Evolutionary conservation across 441 rosid species (phyloP), one percentile per base, ranked within the genome.

Genomic region (Daphne laureola): DNA sequence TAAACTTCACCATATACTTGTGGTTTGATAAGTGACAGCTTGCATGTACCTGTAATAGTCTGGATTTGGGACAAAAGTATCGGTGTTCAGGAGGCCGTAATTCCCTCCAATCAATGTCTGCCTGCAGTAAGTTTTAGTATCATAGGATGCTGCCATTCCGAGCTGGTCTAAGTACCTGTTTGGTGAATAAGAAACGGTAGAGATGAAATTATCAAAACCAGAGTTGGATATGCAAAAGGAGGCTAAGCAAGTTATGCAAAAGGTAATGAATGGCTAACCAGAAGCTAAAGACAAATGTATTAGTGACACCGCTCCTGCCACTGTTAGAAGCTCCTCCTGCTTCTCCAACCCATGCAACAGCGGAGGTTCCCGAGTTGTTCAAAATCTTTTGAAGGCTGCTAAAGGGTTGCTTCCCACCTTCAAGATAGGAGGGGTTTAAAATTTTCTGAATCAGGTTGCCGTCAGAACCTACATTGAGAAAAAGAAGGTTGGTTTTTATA

Each of bases 281-380:
- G 86, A 93, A 90, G 55, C 96, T 82, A 59, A 69, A 81, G 13
- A 85, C 93, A 49, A 93, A 93, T 2, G 99, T 85, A 69, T 93
- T 85, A 12, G 89, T 73, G 56, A 93, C 95, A 52, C 55, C 84
- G 58, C 82, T 77, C 26, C 51, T 75, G 45, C 99, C 99, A 40
- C 97, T 93, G 77, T 90, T 93, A 74, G 85, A 90, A 49, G 96
- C 97, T 21, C 99, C 97, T 64, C 99, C 99, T 35, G 99, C 50
- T 64, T 93, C 99, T 46, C 99, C 91, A 68, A 93, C 93, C 99
- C 97, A 87, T 17, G 95, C 86, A 36, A 57, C 77, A 15, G 85
- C 79, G 35, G 80, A 58, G 31, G 86, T 78, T 72, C 62, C 58
- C 14, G 95, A 73, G 25, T 50, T 78, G 66, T 73, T 78, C 25